Conservation (phyloP, 1,284 basidiomycete genomes). For the Earliella scabrosa region DNA sequence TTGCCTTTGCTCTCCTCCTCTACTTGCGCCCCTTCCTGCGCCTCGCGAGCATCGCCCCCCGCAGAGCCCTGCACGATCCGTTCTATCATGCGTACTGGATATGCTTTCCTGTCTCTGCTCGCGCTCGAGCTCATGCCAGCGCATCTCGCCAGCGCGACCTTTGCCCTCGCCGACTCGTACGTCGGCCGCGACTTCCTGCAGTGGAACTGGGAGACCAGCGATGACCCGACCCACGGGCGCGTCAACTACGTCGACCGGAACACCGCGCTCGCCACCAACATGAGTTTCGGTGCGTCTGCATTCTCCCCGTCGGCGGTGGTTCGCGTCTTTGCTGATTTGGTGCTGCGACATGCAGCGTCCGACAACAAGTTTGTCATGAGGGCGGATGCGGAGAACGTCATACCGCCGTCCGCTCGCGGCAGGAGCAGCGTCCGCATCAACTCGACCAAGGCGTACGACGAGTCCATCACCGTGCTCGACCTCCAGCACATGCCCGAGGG, state of each 20-base stretch:
- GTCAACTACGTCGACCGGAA: constrained; percentile 53
- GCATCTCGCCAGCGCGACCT: constrained; percentile 27
- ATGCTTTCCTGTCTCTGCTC: constrained; percentile 21
- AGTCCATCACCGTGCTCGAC: constrained; percentile 53
- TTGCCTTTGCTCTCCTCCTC: constrained; percentile 31
- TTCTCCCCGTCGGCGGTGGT: background rate
- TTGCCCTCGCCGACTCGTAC: constrained; percentile 40
- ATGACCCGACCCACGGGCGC: constrained; percentile 61
- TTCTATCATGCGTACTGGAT: constrained; percentile 33
- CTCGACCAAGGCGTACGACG: constrained; percentile 46
- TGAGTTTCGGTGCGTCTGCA: constrained; percentile 35
- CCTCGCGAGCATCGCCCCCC: constrained; percentile 24
- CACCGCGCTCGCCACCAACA: constrained; percentile 42
- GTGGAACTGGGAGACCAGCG: constrained; percentile 51
- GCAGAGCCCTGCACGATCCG: constrained; percentile 15
- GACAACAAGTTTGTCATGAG: constrained; percentile 54
- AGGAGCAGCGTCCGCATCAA: constrained; percentile 55
- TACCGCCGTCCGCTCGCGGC: constrained; percentile 43
- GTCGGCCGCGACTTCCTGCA: constrained; percentile 48
- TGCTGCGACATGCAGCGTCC: constrained; percentile 32
- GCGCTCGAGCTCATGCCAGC: constrained; percentile 20
- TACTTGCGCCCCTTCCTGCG: constrained; percentile 24
- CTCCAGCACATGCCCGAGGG: constrained; percentile 59
- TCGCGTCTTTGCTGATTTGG: background rate
- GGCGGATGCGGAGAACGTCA: constrained; percentile 44